Evolutionary conservation across 306 rosid species (phyloP).

Genomic region (Corylus heterophylla): DNA sequence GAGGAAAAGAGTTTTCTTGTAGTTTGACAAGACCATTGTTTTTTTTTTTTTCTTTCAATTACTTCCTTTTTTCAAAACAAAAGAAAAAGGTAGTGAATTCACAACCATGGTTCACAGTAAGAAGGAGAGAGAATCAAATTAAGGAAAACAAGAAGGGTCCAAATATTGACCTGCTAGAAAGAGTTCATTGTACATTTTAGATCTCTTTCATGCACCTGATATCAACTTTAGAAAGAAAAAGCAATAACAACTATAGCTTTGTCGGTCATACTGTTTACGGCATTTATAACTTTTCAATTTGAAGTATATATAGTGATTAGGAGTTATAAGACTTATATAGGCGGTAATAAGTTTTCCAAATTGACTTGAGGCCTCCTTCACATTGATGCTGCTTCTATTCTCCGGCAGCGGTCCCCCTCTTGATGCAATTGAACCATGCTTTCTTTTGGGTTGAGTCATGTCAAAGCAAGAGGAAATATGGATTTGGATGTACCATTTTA

Average conservation of each 20-base stretch:
- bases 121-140: neutral
- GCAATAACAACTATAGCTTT: neutral
- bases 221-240: neutral
- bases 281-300: neutral
- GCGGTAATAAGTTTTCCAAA: neutral
- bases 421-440: slow-evolving; percentile 7
- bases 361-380: neutral
- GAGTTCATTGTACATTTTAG: slow-evolving; percentile 1
- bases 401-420: slow-evolving; percentile 24
- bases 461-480: slow-evolving; percentile 11
- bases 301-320: neutral
- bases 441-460: slow-evolving; percentile 23
- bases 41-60: neutral
- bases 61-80: neutral
- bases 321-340: neutral
- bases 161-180: neutral
- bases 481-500: slow-evolving; percentile 13
- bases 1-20: neutral
- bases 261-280: neutral
- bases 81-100: neutral
- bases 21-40: neutral
- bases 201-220: neutral
- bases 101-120: neutral
- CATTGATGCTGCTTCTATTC: neutral
- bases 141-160: neutral